Conservation (phyloP, 352 stramenopile species). For the Phytophthora pinifolia region DNA sequence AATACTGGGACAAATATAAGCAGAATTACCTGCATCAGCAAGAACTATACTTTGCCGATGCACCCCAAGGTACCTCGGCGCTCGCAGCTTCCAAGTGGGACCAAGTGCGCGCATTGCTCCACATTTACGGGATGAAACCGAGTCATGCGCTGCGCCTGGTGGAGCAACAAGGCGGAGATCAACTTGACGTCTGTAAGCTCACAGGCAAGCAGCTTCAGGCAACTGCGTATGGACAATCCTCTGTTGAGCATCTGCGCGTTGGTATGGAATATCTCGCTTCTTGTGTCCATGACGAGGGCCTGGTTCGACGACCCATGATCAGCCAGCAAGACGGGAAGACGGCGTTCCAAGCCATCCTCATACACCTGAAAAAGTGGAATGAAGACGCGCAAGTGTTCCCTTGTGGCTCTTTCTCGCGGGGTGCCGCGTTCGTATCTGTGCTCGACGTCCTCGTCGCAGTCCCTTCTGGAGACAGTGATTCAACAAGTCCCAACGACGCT, state of each 20-base stretch:
- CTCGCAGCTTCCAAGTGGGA: constrained; percentile 34
- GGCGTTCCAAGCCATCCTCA: constrained; percentile 59
- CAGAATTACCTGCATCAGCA: constrained; percentile 66
- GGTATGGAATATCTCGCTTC: constrained; percentile 36
- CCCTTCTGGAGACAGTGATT: constrained; percentile 6
- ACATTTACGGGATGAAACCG: constrained; percentile 58
- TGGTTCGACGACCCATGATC: constrained; percentile 40
- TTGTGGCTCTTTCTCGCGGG: constrained; percentile 70
- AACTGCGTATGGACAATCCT: constrained; percentile 23
- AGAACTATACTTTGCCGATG: constrained; percentile 57
- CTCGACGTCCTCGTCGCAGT: constrained; percentile 66
- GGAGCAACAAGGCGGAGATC: constrained; percentile 13
- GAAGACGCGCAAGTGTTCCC: constrained; percentile 57
- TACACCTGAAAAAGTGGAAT: constrained; percentile 63
- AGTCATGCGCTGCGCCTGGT: constrained; percentile 38
- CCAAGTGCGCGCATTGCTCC: constrained; percentile 34
- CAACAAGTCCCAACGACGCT: background rate
- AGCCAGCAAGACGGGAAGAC: constrained; percentile 64
- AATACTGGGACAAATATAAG: constrained; percentile 65
- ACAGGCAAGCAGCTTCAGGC: constrained; percentile 29
- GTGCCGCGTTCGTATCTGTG: constrained; percentile 67
- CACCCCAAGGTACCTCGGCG: background rate
- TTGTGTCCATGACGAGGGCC: background rate
- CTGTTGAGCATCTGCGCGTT: constrained; percentile 32
- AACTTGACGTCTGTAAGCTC: constrained; percentile 11